Percentiles rank a stretch among this genome's conserved stretches.
Conservation (phyloP, 2,329 filamentous ascomycete species). For the Monilinia fructigena region DNA sequence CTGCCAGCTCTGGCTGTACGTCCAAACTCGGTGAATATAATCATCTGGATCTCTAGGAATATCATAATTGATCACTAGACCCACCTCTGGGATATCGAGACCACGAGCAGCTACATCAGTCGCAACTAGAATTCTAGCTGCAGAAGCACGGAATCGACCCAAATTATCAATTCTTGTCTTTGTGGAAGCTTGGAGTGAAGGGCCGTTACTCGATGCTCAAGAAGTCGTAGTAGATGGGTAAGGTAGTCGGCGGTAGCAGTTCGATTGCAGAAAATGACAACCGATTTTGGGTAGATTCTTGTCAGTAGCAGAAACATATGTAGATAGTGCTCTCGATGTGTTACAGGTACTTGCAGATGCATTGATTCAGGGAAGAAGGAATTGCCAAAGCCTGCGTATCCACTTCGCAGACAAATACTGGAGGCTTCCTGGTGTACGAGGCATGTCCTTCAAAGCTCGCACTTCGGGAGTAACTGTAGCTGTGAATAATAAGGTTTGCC, state of each 20-base stretch:
- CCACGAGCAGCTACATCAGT: constrained; percentile 94
- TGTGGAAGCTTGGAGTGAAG: constrained; percentile 87
- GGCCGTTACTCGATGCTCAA: constrained; percentile 87
- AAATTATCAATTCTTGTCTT: constrained; percentile 83
- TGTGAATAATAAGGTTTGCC: constrained; percentile 95
- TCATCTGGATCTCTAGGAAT: constrained; percentile 94
- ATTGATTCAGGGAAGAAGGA: constrained; percentile 78
- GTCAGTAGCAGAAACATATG: constrained; percentile 82
- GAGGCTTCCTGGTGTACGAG: constrained; percentile 64
- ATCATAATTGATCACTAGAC: constrained; percentile 91
- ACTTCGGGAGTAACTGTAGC: constrained; percentile 94
- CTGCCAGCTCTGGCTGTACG: constrained; percentile 91
- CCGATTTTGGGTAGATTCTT: constrained; percentile 70
- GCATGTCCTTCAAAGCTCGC: constrained; percentile 76
- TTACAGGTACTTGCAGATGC: constrained; percentile 85
- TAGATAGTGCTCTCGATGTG: constrained; percentile 91
- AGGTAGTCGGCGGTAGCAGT: constrained; percentile 85
- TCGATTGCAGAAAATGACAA: constrained; percentile 93
- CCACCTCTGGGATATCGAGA: constrained; percentile 91
- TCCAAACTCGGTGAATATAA: constrained; percentile 92
- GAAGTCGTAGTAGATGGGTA: constrained; percentile 80
- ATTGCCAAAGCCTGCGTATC: constrained; percentile 74
- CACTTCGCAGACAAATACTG: constrained; percentile 86
- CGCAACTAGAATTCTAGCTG: constrained; percentile 85
- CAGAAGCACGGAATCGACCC: constrained; percentile 84